These are phyloP conservation scores for Tylopilus microsporus DNA, from an alignment of 1,284 basidiomycete species.

Conservation along the genomic window DNA sequence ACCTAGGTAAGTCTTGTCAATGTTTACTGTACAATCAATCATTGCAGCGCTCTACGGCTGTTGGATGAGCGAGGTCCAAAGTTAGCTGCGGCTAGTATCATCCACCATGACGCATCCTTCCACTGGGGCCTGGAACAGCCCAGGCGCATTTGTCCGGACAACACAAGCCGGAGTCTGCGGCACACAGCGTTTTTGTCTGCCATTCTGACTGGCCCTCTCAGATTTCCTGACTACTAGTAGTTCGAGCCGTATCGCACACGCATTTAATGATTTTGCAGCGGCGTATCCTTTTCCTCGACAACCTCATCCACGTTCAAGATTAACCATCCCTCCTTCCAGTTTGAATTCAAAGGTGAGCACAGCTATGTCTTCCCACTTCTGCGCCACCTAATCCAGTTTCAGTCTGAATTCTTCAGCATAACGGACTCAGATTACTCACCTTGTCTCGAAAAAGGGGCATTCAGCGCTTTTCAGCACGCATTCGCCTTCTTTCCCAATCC, in stretches of 20 bases:
- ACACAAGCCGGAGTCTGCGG: neutral
- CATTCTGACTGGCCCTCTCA: conserved; percentile 6
- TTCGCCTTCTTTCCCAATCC: conserved; percentile 4
- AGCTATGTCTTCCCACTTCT: neutral
- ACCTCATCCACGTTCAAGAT: conserved; percentile 2
- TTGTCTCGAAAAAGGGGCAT: neutral
- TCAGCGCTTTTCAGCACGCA: neutral
- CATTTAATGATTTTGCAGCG: conserved; percentile 11
- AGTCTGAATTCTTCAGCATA: conserved; percentile 13
- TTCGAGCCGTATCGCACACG: conserved; percentile 6
- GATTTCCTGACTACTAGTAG: neutral
- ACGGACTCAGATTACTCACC: neutral
- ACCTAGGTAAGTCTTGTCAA: neutral
- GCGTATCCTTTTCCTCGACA: neutral
- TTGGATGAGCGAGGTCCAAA: neutral
- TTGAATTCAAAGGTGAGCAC: conserved; percentile 19
- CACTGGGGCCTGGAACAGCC: conserved; percentile 9
- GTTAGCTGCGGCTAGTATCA: too few species aligned
- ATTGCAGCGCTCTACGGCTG: neutral
- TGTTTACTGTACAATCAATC: too few species aligned
- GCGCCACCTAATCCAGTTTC: neutral
- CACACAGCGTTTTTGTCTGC: conserved; percentile 6
- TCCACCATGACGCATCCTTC: neutral
- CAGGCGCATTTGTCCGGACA: conserved; percentile 5
- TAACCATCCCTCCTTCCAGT: neutral